Evolutionary conservation across 257 asterid genomes (phyloP).

Genomic region (Anisodus acutangulus): DNA sequence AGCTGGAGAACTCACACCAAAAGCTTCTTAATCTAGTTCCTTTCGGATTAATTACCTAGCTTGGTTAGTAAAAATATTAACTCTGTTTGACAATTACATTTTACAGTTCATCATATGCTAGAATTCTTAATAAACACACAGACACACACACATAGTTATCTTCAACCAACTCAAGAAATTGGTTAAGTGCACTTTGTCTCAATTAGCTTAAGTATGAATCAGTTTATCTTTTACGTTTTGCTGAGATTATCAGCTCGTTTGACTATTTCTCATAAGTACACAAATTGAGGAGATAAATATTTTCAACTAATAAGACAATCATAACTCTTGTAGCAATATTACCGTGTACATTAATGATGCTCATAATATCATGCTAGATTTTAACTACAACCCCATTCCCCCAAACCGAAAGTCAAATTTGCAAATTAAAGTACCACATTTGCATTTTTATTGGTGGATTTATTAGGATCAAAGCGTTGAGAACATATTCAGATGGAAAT

Average conservation of each 20-base stretch:
- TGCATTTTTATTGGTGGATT: not conserved
- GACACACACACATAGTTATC: too few species aligned
- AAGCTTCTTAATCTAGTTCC: not conserved
- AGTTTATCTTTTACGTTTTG: too few species aligned
- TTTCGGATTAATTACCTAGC: not conserved
- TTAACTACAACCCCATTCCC: not conserved
- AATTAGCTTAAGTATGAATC: too few species aligned
- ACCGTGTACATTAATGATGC: not conserved
- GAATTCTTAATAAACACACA: too few species aligned
- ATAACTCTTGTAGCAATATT: not conserved
- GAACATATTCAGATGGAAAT: not conserved
- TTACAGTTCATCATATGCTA: too few species aligned
- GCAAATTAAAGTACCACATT: not conserved
- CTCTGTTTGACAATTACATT: too few species aligned
- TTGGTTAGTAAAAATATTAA: too few species aligned
- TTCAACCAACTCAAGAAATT: too few species aligned
- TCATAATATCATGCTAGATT: constrained; percentile 14
- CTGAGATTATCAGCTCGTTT: too few species aligned
- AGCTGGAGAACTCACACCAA: not conserved
- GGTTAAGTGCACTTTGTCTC: too few species aligned
- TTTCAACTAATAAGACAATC: not conserved
- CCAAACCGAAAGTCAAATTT: not conserved
- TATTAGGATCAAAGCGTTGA: not conserved
- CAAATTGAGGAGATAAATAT: too few species aligned
- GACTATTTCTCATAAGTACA: too few species aligned